Base-by-base conservation (phyloP, 345 rosid species). In the Brassica cretica region DNA sequence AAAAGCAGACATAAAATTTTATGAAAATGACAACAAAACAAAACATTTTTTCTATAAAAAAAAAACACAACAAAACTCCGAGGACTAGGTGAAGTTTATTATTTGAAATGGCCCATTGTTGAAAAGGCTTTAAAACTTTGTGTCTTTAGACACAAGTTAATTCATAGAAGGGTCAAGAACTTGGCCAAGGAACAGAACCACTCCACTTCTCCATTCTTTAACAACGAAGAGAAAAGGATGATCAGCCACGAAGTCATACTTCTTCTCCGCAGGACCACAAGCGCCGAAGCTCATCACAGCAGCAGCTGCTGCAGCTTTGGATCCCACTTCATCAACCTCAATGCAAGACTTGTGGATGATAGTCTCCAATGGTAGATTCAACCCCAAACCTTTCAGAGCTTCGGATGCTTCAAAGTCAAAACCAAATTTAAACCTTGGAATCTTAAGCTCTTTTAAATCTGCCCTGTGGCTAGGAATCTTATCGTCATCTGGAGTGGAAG, bases 281-380 rank as follows among this genome's bases (percentile, higher is more conserved):
- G 0, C 0, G 30, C 72, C 62, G 2, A 0, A 0, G 3, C 4
- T 0, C 0, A 19, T 29, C 33, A 44, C 1, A 18, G 79, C 68
- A 3, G 73, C 62, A 5, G 68, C 74, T 0, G 74, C 79, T 4
- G 73, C 79, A 68, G 74, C 74, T 61, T 76, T 76, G 3, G 63
- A 61, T 32, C 79, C 79, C 74, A 61, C 27, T 69, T 76, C 79
- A 69, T 76, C 79, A 1, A 68, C 79, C 74, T 76, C 79, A 1
- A 76, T 76, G 37, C 74, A 68, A 68, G 79, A 75, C 60, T 75
- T 75, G 63, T 68, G 68, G 37, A 76, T 0, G 24, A 76, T 68
- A 15, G 11, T 56, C 37, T 63, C 21, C 37, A 30, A 18, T 0
- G 61, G 21, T 49, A 18, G 2, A 5, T 44, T 33, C 69, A 68